Evolutionary conservation across 164 flowering plant species (phyloP).

Genomic region (Stephania cephalantha): DNA sequence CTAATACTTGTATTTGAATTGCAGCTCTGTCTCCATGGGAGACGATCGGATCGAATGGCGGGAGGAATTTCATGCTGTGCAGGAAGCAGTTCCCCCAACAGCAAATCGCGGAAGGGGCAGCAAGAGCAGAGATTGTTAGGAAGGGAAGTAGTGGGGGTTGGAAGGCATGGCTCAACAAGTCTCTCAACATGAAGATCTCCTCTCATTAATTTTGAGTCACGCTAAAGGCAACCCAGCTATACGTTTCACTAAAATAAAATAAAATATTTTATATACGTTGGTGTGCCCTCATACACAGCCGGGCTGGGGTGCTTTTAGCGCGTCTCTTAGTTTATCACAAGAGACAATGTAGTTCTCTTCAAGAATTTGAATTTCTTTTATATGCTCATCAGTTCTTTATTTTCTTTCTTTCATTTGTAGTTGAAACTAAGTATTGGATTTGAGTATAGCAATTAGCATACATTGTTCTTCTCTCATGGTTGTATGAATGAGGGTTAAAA

Average conservation of each 20-base stretch:
- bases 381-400: not conserved
- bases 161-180: constrained; percentile 47
- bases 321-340: no score
- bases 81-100: constrained; percentile 37
- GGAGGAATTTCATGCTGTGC: constrained; percentile 60
- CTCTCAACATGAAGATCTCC: constrained; percentile 28
- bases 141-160: constrained; percentile 28
- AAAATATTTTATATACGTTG: no score
- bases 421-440: no score
- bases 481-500: no score
- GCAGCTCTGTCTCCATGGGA: constrained; percentile 60
- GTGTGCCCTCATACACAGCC: no score
- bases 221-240: no score
- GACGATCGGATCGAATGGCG: constrained; percentile 47
- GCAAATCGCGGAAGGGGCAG: constrained; percentile 23
- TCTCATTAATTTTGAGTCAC: constrained; percentile 24
- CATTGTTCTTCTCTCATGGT: no score
- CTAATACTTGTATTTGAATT: not conserved
- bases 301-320: no score
- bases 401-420: not conserved
- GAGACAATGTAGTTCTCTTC: no score
- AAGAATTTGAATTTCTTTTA: no score
- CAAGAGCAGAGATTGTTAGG: constrained; percentile 4
- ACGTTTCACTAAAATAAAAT: no score
- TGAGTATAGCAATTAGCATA: no score